A percentile compares a stretch with the other conserved stretches of the same genome.
These are phyloP conservation scores for Passalora sequoiae DNA, from an alignment of 2,329 filamentous ascomycete genomes.

Conservation along the genomic window DNA sequence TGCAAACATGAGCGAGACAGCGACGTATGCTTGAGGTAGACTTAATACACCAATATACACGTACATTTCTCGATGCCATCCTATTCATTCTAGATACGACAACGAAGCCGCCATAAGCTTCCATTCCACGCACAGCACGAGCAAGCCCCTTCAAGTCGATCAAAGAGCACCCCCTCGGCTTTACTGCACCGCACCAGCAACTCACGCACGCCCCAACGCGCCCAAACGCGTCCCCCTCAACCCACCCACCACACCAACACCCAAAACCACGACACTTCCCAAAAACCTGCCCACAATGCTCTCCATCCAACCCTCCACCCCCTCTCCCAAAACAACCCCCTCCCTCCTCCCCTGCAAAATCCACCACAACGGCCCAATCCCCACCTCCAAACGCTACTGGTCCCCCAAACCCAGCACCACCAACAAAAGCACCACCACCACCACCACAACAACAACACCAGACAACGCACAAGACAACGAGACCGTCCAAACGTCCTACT, in stretches of 20 bases:
- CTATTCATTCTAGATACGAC: too few species aligned
- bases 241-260: background rate
- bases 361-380: slow-evolving; percentile 69
- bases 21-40: too few species aligned
- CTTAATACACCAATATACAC: too few species aligned
- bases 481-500: slow-evolving; percentile 56
- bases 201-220: background rate
- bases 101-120: too few species aligned
- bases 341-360: slow-evolving; percentile 78
- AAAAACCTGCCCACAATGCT: slow-evolving; percentile 43
- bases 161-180: too few species aligned
- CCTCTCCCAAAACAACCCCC: slow-evolving; percentile 46
- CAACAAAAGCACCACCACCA: slow-evolving; percentile 3
- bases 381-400: slow-evolving; percentile 65
- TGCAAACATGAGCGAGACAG: too few species aligned
- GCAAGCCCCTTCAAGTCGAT: too few species aligned
- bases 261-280: background rate
- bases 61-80: too few species aligned
- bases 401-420: slow-evolving; percentile 47
- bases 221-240: background rate
- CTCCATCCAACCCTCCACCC: slow-evolving; percentile 35
- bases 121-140: too few species aligned
- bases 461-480: too few species aligned
- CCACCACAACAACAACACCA: too few species aligned
- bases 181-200: too few species aligned